A percentile compares a stretch with the other conserved stretches of the same genome.
These are phyloP conservation scores for Candida pseudofarinosa DNA, from an alignment of 805 yeast species.

Conservation along the genomic window DNA sequence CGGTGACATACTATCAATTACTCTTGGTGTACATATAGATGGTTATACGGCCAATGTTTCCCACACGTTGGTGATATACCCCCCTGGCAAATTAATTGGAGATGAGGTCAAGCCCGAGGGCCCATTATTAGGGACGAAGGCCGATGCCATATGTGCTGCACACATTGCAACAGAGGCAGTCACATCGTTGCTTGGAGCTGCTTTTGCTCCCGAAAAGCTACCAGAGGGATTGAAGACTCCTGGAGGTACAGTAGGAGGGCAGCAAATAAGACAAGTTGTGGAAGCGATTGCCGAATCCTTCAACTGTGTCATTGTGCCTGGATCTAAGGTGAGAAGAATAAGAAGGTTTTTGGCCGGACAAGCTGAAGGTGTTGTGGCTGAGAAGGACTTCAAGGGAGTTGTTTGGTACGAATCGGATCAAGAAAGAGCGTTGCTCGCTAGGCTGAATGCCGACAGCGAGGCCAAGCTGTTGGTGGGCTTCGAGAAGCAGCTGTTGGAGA, in stretches of 20 bases:
- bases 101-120: constrained; percentile 52
- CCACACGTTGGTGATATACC: constrained; percentile 83
- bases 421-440: constrained; percentile 53
- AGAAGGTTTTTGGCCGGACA: constrained; percentile 96
- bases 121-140: constrained; percentile 78
- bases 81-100: constrained; percentile 46
- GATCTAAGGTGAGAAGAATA: constrained; percentile 85
- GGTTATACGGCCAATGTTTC: constrained; percentile 88
- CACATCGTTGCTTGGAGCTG: constrained; percentile 67
- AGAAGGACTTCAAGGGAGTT: constrained; percentile 88
- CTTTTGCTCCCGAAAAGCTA: constrained; percentile 70
- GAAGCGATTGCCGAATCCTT: constrained; percentile 83
- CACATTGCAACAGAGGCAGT: constrained; percentile 87
- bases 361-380: constrained; percentile 87
- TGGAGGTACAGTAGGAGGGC: constrained; percentile 56
- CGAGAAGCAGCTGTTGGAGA: constrained; percentile 2
- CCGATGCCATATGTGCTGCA: constrained; percentile 87
- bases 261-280: constrained; percentile 66
- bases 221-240: constrained; percentile 47
- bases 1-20: constrained; percentile 84
- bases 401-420: constrained; percentile 82
- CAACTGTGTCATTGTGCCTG: constrained; percentile 85
- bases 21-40: constrained; percentile 89
- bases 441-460: constrained; percentile 24
- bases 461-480: background rate